phyloP scores from a whole-genome alignment of 306 rosid species.

The Cicer yamashitae region DNA sequence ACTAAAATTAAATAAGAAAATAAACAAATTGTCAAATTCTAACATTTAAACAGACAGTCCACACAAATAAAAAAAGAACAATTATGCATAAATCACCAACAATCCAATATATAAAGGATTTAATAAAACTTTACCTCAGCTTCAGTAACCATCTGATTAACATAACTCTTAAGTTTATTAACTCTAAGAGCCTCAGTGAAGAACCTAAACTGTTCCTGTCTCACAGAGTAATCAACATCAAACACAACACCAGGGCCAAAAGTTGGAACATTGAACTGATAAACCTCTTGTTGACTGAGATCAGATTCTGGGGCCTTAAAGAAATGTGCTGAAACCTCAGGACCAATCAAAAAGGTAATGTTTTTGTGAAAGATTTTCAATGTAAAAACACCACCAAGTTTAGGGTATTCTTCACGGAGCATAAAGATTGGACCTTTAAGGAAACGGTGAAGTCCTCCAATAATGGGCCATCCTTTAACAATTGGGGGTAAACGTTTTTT shows the following conservation, averaged over 20 bases:
- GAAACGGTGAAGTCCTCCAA: conserved; percentile 75
- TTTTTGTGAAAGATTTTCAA: conserved; percentile 68
- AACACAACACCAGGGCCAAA: conserved; percentile 96
- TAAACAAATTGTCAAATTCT: neutral
- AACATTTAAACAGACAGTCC: neutral
- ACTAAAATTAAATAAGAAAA: neutral
- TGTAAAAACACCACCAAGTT: conserved; percentile 87
- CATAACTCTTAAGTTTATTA: conserved; percentile 80
- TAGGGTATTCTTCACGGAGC: conserved; percentile 84
- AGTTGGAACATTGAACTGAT: conserved; percentile 93
- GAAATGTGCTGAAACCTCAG: conserved; percentile 91
- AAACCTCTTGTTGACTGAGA: conserved; percentile 95
- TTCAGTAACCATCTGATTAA: conserved; percentile 93
- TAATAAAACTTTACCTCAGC: conserved; percentile 58
- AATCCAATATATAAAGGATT: neutral
- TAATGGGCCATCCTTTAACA: conserved; percentile 58
- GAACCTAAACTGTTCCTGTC: conserved; percentile 96
- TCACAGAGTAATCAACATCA: conserved; percentile 85
- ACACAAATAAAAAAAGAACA: neutral
- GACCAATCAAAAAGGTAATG: conserved; percentile 88
- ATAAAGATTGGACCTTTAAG: conserved; percentile 82
- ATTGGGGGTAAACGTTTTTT: conserved; percentile 68
- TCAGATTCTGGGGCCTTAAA: conserved; percentile 88
- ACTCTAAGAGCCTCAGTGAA: conserved; percentile 89
- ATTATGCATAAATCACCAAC: neutral